phyloP scores from a whole-genome alignment of 2,329 filamentous ascomycete species.

The Ophiostoma triangulosporum region DNA sequence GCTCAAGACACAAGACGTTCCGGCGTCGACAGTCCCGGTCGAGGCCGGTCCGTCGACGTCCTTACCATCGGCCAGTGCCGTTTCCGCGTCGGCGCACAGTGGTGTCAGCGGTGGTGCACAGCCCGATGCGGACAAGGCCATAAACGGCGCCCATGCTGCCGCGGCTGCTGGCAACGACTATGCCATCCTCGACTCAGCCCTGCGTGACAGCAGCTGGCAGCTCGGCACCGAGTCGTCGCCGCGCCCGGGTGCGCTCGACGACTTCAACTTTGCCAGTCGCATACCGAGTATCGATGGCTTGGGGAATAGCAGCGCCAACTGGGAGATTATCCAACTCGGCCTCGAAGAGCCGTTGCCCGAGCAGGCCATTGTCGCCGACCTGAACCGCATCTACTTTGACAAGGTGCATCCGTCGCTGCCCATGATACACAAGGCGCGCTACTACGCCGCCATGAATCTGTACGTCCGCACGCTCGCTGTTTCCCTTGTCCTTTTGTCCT shows the following conservation, averaged over 20 bases:
- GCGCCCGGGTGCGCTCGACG: conserved; percentile 34
- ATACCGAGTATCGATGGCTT: conserved; percentile 34
- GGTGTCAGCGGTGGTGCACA: neutral
- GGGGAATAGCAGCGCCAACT: conserved; percentile 52
- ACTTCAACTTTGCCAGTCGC: conserved; percentile 40
- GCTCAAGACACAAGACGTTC: conserved; percentile 60
- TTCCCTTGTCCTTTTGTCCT: conserved; percentile 19
- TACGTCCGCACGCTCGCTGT: too few species aligned
- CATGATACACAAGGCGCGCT: conserved; percentile 81
- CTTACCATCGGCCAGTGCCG: neutral
- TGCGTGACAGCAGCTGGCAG: conserved; percentile 40
- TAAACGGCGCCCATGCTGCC: conserved; percentile 24
- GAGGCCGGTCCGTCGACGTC: conserved; percentile 16
- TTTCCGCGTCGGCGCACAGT: neutral
- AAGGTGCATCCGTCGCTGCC: conserved; percentile 78
- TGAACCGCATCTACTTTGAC: conserved; percentile 82
- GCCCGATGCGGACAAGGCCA: neutral
- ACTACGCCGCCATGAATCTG: conserved; percentile 77
- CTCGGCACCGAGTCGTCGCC: conserved; percentile 40
- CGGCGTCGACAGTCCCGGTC: neutral
- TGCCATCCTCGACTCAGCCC: conserved; percentile 30
- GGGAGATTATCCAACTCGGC: conserved; percentile 58
- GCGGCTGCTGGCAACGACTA: conserved; percentile 24
- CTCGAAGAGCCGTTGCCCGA: conserved; percentile 46
- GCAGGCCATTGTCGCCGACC: conserved; percentile 60